Evolutionary conservation across 352 stramenopile genomes (phyloP).

Genomic region (Globisporangium sylvaticum): DNA sequence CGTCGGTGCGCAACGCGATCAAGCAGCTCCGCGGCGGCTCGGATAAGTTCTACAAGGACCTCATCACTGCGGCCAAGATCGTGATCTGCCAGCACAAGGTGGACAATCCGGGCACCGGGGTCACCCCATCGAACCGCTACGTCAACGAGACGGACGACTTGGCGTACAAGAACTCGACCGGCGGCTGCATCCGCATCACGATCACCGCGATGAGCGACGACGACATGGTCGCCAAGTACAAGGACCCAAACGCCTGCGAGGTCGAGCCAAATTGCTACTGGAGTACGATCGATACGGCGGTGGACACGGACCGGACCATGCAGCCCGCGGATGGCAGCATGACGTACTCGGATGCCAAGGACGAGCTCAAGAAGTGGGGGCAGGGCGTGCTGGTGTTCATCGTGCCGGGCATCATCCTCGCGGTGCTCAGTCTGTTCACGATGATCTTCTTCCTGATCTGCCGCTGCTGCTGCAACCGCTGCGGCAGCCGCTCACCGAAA

Average conservation of each 20-base stretch:
- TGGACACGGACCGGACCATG: conserved; percentile 19
- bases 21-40: conserved; percentile 58
- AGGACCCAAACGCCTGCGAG: conserved; percentile 28
- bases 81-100: conserved; percentile 37
- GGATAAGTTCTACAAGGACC: conserved; percentile 56
- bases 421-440: conserved; percentile 54
- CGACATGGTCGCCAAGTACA: conserved; percentile 28
- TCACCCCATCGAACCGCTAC: conserved; percentile 28
- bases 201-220: conserved; percentile 21
- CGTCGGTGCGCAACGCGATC: conserved; percentile 49
- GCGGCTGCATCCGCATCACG: conserved; percentile 26
- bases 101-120: conserved; percentile 13
- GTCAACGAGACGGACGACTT: conserved; percentile 23
- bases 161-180: conserved; percentile 43
- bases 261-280: conserved; percentile 72
- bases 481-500: conserved; percentile 44
- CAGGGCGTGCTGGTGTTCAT: conserved; percentile 51
- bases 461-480: conserved; percentile 75
- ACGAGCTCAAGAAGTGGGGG: conserved; percentile 42
- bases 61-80: conserved; percentile 57
- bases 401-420: conserved; percentile 52
- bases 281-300: conserved; percentile 27
- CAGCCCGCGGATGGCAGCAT: conserved; percentile 7
- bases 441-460: conserved; percentile 75
- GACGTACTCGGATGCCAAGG: conserved; percentile 23